A percentile compares a stretch with the other conserved stretches of the same genome.
Evolutionary conservation across 306 rosid species (phyloP).

Genomic region (Prinsepia uniflora): DNA sequence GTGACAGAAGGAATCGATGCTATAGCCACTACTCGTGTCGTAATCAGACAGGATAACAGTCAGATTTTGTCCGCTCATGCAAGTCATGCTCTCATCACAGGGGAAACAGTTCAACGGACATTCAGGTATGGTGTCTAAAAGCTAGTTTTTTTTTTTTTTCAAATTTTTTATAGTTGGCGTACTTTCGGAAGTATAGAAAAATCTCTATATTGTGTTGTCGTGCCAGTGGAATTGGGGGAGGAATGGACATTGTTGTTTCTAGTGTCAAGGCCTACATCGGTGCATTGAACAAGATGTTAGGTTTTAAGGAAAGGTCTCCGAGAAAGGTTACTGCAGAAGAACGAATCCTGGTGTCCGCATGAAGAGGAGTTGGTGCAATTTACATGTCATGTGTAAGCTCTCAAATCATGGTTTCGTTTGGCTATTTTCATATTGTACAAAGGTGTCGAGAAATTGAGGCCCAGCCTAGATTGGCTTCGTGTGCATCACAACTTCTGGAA

Average conservation of each 20-base stretch:
- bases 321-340: conserved; percentile 23
- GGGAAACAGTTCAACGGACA: conserved; percentile 65
- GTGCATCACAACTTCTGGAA: not conserved
- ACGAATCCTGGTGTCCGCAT: conserved; percentile 35
- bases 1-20: conserved; percentile 99
- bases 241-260: conserved; percentile 93
- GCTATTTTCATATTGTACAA: not conserved
- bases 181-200: not conserved
- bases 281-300: conserved; percentile 84
- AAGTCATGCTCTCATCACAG: conserved; percentile 47
- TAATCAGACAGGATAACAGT: conserved; percentile 52
- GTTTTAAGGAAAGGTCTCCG: conserved; percentile 46
- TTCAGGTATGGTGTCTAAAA: conserved; percentile 49
- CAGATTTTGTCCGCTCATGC: conserved; percentile 1
- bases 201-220: conserved; percentile 1
- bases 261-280: conserved; percentile 89
- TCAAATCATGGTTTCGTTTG: not conserved
- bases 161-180: conserved; percentile 20
- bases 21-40: conserved; percentile 86
- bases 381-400: not conserved
- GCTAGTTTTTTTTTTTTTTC: conserved; percentile 8
- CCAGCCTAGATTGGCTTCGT: not conserved
- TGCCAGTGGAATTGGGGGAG: conserved; percentile 77
- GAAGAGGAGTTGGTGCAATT: conserved; percentile 11
- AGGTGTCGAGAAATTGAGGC: not conserved